Percentiles rank a stretch among this genome's conserved stretches.
These are phyloP conservation scores for Lachnellula cervina DNA, from an alignment of 2,329 filamentous ascomycete species.

Conservation along the genomic window DNA sequence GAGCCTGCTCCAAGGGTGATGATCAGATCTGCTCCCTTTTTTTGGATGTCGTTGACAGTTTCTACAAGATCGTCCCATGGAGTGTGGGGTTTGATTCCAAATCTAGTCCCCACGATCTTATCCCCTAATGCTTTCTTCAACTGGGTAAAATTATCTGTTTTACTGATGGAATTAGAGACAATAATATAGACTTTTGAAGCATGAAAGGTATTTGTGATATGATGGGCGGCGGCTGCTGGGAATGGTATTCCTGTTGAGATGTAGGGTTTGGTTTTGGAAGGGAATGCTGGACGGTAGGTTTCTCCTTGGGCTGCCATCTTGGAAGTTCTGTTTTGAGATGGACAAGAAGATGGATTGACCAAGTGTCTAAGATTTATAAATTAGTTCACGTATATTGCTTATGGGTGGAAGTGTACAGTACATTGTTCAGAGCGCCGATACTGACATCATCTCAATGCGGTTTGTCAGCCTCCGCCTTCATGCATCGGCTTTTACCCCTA, in stretches of 20 bases:
- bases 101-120: slow-evolving; percentile 27
- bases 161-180: slow-evolving; percentile 31
- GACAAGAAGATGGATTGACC: neutral
- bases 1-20: slow-evolving; percentile 33
- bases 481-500: too few relatives aligned
- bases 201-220: slow-evolving; percentile 25
- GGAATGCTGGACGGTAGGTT: slow-evolving; percentile 10
- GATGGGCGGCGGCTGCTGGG: slow-evolving; percentile 26
- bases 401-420: too few relatives aligned
- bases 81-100: slow-evolving; percentile 31
- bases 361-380: neutral
- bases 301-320: slow-evolving; percentile 9
- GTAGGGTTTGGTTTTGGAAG: slow-evolving; percentile 5
- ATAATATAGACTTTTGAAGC: slow-evolving; percentile 28
- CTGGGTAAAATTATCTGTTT: slow-evolving; percentile 26
- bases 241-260: slow-evolving; percentile 25
- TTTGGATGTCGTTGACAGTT: slow-evolving; percentile 25
- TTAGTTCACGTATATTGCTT: too few relatives aligned
- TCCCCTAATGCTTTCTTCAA: slow-evolving; percentile 24
- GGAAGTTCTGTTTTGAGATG: neutral
- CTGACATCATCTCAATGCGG: neutral
- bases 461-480: neutral
- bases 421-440: neutral
- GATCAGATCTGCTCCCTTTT: slow-evolving; percentile 26
- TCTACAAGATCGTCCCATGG: slow-evolving; percentile 31